A percentile compares a stretch with the other conserved stretches of the same genome.
Evolutionary conservation across 371 early-diverging fungal species (phyloP).

Genomic region (Haplosporangium sp.): DNA sequence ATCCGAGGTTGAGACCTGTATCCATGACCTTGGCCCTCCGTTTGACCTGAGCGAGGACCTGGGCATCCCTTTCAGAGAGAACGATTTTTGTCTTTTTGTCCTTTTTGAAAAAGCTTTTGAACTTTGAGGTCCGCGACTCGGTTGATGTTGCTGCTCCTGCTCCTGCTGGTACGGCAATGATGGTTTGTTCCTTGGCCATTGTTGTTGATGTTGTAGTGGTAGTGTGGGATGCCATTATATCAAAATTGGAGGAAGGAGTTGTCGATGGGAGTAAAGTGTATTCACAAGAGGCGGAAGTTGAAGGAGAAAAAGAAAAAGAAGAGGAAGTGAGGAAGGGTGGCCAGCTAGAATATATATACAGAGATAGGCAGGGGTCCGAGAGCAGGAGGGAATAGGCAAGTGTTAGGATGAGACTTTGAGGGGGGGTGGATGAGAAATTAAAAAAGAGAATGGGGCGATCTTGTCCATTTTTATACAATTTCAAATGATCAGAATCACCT

Average conservation of each 20-base stretch:
- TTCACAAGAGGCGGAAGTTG: conserved; percentile 6
- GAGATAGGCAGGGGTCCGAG: no score
- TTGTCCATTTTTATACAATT: not conserved
- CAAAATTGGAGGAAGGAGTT: not conserved
- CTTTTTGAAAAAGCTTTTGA: conserved; percentile 35
- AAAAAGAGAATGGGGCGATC: not conserved
- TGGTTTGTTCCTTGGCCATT: conserved; percentile 16
- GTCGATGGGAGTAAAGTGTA: conserved; percentile 7
- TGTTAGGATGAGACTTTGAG: not conserved
- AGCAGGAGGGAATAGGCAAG: conserved; percentile 1
- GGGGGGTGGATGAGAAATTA: conserved; percentile 2
- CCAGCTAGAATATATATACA: conserved; percentile 2
- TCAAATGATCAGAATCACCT: no score
- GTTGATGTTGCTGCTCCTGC: not conserved
- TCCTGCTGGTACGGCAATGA: conserved; percentile 3
- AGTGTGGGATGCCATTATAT: not conserved
- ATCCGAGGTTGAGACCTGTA: conserved; percentile 38
- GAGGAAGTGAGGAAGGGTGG: conserved; percentile 7
- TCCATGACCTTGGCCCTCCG: conserved; percentile 37
- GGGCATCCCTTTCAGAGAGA: conserved; percentile 23
- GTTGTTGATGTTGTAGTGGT: not conserved
- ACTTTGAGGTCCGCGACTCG: conserved; percentile 4
- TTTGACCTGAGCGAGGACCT: conserved; percentile 33
- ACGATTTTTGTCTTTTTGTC: conserved; percentile 23
- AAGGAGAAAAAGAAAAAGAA: conserved; percentile 7